Evolutionary conservation across 1,284 basidiomycete species (phyloP), one percentile per base, ranked within the genome.

Genomic region (Thecaphora thlaspeos): DNA sequence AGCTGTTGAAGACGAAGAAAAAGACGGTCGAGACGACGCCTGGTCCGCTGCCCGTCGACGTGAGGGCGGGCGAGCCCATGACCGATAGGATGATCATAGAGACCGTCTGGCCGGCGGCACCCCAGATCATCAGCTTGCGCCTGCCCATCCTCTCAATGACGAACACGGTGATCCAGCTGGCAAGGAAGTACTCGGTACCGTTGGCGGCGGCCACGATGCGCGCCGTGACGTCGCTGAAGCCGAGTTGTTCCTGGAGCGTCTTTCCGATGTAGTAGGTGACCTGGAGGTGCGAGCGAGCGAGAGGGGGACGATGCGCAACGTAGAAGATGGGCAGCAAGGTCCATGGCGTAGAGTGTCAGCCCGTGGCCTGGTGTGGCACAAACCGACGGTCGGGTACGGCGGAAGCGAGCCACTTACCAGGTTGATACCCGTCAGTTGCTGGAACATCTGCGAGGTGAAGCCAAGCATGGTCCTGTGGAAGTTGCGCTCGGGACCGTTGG

Each of bases 191-290:
- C 49, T 76, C 73, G 34, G 71, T 71, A 47, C 73, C 74, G 53
- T 75, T 76, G 58, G 62, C 65, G 5, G 74, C 74, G 17, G 73
- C 72, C 21, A 75, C 58, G 43, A 75, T 64, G 44, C 73, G 70
- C n/a, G 68, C 63, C 34, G 65, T 52, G 41, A 76, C 34, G 26
- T 64, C 54, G 12, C 51, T 56, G 49, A 75, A 57, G 21, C 70
- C 70, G 22, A 76, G 62, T 34, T 68, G 59, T 32, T 68, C 53
- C 51, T 76, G 57, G 34, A 72, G 73, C 19, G 74, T 71, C 32
- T 72, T 64, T n/a, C 69, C 73, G 26, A 72, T 72, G 56, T 75
- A 75, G 55, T 76, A 73, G n/a, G 73, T 75, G 55, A 71, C 66
- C 32, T 34, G 32, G 4, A 4, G 4, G 32, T 11, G 26, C 26